Evolutionary conservation across 352 stramenopile genomes (phyloP).

Genomic region (Aphanomyces stellatus): DNA sequence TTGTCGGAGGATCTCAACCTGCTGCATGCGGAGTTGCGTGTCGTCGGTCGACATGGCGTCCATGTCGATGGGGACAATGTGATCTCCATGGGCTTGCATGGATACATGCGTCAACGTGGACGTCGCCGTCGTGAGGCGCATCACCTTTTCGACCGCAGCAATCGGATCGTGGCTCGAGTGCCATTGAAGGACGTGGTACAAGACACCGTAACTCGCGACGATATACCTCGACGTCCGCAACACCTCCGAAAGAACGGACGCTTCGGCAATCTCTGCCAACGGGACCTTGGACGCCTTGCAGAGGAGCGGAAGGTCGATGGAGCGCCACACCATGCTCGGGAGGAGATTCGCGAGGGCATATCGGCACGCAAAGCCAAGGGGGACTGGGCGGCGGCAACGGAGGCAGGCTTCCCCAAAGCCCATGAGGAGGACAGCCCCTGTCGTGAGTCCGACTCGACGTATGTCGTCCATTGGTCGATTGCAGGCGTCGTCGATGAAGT

Average conservation of each 20-base stretch:
- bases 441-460: not conserved
- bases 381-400: constrained; percentile 47
- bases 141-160: not conserved
- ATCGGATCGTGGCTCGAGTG: not conserved
- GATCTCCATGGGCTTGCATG: not conserved
- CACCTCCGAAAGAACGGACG: constrained; percentile 35
- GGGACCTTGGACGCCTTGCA: not conserved
- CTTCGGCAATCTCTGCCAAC: constrained; percentile 18
- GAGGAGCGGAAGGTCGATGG: constrained; percentile 21
- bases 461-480: not conserved
- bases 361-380: constrained; percentile 47
- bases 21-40: not conserved
- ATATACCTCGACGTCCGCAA: constrained; percentile 40
- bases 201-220: constrained; percentile 51
- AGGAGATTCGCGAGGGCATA: constrained; percentile 53
- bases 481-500: not conserved
- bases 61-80: not conserved
- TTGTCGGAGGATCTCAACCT: not conserved
- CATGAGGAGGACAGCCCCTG: constrained; percentile 12
- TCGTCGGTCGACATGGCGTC: not conserved
- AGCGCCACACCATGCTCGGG: constrained; percentile 56
- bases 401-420: constrained; percentile 62
- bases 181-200: constrained; percentile 22
- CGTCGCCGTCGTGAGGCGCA: not conserved
- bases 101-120: not conserved